Base-by-base conservation (phyloP, 805 yeast genomes). In the Peterozyma toletana region DNA sequence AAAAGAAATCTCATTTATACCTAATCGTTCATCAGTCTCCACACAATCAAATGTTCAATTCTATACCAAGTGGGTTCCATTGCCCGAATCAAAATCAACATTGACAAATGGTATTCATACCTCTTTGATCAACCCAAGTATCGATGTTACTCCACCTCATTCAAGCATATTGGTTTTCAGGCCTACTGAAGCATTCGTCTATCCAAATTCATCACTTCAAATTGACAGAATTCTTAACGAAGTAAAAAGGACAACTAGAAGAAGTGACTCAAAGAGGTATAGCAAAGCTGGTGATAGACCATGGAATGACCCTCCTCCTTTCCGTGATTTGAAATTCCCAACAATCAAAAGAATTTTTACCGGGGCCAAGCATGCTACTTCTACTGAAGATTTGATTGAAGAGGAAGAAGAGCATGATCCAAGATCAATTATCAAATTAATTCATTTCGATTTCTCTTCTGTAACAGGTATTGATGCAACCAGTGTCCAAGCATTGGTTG, bases 101-200 rank as follows among this genome's bases (percentile, higher is more conserved):
- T 13, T 14, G 14, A 31, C 34, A 13, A 31, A 31, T 9, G 5
- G 13, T 14, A 50, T 58, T 18, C 68, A 64, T 46, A 70, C 70
- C 36, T 42, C 54, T 21, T 55, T 51, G 41, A 51, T 77, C 44
- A 86, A 90, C 59, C 64, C 73, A 4, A 74, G 71, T 13, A 61
- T 89, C 14, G 57, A 68, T 1, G 75, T 90, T 6, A 60, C 60
- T 13, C 85, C 89, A 2, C 96, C 97, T 13, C 96, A 96, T 29
- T 87, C 91, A 1, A 96, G 97, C 31, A 89, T 90, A 14, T 54
- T 89, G 46, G 95, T 90, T 2, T 90, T 82, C 68, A 77, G 93
- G 54, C 84, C 93, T 35, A 67, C 81, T 15, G 96, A 90, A 55
- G 69, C 89, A 13, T 84, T 86, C 63, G 77, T 87, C 1, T 90